Percentiles rank a stretch among this genome's conserved stretches.
Conservation (phyloP, 805 yeast species). For the Candida manassasensis region DNA sequence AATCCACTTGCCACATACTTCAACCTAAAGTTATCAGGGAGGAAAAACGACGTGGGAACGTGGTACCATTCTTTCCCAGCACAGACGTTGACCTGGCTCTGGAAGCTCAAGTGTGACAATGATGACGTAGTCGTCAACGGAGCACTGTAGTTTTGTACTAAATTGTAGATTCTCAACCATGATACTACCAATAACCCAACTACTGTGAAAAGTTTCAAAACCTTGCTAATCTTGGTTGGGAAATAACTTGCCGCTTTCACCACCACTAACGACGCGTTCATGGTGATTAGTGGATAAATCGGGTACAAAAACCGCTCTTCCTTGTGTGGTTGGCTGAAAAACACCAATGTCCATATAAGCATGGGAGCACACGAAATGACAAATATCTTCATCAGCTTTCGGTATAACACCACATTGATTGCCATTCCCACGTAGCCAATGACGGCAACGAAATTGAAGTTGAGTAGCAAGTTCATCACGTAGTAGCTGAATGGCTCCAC, state of each 20-base stretch:
- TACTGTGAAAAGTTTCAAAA: not conserved
- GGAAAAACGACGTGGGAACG: constrained; percentile 81
- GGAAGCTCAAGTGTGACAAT: constrained; percentile 1
- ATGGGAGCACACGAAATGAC: constrained; percentile 41
- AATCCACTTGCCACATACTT: constrained; percentile 73
- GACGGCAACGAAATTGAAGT: constrained; percentile 57
- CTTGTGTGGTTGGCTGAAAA: constrained; percentile 78
- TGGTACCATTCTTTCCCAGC: constrained; percentile 96
- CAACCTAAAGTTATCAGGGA: constrained; percentile 59
- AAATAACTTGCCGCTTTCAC: constrained; percentile 10
- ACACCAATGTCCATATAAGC: constrained; percentile 61
- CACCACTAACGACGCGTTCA: constrained; percentile 55
- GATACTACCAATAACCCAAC: constrained; percentile 15
- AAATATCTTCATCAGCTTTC: constrained; percentile 10
- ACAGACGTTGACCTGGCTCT: constrained; percentile 51
- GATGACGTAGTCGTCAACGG: constrained; percentile 59
- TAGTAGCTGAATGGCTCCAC: constrained; percentile 77
- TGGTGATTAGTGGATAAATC: constrained; percentile 62
- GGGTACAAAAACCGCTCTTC: constrained; percentile 92
- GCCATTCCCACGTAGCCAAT: constrained; percentile 39
- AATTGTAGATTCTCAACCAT: constrained; percentile 50
- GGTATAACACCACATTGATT: constrained; percentile 15
- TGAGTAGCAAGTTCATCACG: constrained; percentile 59
- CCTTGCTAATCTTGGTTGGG: not conserved
- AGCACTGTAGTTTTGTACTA: constrained; percentile 65